Conservation (phyloP, 192 early-diverging fungal genomes). For the Dissophora ornata region DNA sequence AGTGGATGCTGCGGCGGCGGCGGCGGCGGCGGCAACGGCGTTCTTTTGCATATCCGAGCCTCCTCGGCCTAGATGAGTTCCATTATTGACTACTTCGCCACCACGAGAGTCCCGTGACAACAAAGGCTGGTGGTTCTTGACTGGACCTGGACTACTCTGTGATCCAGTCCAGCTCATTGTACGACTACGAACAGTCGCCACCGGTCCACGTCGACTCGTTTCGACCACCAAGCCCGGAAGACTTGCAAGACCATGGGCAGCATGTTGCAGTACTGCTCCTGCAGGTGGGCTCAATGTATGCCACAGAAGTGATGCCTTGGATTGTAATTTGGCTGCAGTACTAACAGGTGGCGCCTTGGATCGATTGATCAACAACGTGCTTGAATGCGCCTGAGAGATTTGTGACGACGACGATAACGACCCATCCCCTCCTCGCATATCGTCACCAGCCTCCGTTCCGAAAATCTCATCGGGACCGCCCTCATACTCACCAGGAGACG, state of each 20-base stretch:
- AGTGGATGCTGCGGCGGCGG: not conserved
- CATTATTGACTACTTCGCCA: constrained; percentile 34
- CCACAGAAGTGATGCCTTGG: constrained; percentile 41
- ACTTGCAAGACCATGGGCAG: constrained; percentile 47
- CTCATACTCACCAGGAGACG: constrained; percentile 34
- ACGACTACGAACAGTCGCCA: constrained; percentile 45
- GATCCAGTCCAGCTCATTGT: constrained; percentile 53
- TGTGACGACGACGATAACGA: constrained; percentile 13
- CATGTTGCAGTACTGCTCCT: constrained; percentile 46
- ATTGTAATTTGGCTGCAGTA: constrained; percentile 40
- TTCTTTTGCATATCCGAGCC: constrained; percentile 42
- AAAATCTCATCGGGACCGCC: constrained; percentile 21
- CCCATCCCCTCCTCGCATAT: too few species aligned
- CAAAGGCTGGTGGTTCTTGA: constrained; percentile 21
- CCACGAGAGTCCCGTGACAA: constrained; percentile 10
- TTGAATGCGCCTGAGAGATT: constrained; percentile 21
- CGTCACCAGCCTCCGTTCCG: not conserved
- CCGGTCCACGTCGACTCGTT: constrained; percentile 45
- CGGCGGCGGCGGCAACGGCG: constrained; percentile 4
- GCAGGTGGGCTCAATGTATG: constrained; percentile 50
- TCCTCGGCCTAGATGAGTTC: constrained; percentile 42
- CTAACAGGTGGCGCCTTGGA: constrained; percentile 50
- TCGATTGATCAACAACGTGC: constrained; percentile 41
- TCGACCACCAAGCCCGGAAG: constrained; percentile 46
- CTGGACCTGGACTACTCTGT: not conserved